Evolutionary conservation across 1,284 basidiomycete species (phyloP).

Genomic region (Cutaneotrichosporon sp.): DNA sequence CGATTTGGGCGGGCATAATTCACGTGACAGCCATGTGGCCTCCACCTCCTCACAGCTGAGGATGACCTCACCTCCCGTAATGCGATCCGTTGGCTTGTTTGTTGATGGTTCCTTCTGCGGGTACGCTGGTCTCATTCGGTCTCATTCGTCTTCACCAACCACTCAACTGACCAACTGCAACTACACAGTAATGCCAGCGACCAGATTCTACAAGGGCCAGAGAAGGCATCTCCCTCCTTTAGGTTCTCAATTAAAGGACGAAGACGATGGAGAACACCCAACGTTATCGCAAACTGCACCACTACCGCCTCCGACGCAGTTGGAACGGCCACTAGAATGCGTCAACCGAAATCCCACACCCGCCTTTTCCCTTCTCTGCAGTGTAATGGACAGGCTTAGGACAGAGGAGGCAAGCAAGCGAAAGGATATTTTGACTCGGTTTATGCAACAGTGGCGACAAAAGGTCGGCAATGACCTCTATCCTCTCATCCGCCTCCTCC

Average conservation of each 20-base stretch:
- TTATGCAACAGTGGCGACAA: slow-evolving; percentile 46
- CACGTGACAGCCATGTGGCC: too few relatives aligned
- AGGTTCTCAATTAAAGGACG: neutral
- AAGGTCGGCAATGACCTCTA: slow-evolving; percentile 52
- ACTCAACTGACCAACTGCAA: too few relatives aligned
- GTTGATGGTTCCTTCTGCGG: too few relatives aligned
- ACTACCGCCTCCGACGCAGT: slow-evolving; percentile 23
- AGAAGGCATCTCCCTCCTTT: neutral
- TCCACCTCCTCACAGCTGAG: too few relatives aligned
- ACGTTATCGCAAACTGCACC: slow-evolving; percentile 1
- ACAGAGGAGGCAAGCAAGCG: slow-evolving; percentile 40
- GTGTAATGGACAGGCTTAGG: slow-evolving; percentile 45
- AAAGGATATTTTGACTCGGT: slow-evolving; percentile 35
- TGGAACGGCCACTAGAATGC: slow-evolving; percentile 46
- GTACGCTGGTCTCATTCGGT: too few relatives aligned
- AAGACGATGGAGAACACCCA: neutral
- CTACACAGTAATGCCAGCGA: slow-evolving; percentile 1
- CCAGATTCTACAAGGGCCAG: neutral
- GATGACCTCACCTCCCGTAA: too few relatives aligned
- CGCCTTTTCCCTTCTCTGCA: slow-evolving; percentile 43
- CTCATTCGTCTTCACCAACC: too few relatives aligned
- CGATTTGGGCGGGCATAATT: too few relatives aligned
- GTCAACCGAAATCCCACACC: slow-evolving; percentile 45
- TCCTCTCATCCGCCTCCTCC: slow-evolving; percentile 50
- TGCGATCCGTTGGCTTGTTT: too few relatives aligned